phyloP scores from a whole-genome alignment of 306 rosid species.

The Dalbergia cultrata region DNA sequence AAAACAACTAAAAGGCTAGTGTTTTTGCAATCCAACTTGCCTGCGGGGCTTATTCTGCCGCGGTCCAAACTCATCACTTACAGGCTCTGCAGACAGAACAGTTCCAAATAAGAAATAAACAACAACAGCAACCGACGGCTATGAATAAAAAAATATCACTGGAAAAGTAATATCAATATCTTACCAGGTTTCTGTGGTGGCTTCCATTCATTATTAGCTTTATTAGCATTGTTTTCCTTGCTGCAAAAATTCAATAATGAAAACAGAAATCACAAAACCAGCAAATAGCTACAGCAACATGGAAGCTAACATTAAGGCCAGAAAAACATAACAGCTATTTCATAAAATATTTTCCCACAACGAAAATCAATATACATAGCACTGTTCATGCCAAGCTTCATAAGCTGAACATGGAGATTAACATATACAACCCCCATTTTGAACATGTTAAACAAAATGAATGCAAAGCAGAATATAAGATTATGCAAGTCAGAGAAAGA shows the following conservation, averaged over 20 bases:
- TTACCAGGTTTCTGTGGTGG: constrained; percentile 74
- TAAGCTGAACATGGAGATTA: constrained; percentile 8
- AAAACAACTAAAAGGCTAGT: background rate
- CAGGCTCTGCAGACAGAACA: constrained; percentile 62
- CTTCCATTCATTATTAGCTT: constrained; percentile 69
- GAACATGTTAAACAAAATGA: background rate
- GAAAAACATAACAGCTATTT: constrained; percentile 7
- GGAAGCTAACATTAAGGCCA: background rate
- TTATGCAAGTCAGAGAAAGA: background rate
- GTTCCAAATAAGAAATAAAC: constrained; percentile 28
- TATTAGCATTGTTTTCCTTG: constrained; percentile 66
- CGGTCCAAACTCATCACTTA: constrained; percentile 80
- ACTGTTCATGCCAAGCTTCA: constrained; percentile 2
- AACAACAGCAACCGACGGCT: background rate
- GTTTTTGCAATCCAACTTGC: constrained; percentile 52
- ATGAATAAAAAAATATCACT: constrained; percentile 1
- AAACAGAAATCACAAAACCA: constrained; percentile 37
- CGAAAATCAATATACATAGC: background rate
- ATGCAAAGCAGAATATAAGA: background rate
- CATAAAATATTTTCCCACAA: background rate
- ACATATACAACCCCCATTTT: background rate
- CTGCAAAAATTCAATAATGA: constrained; percentile 56
- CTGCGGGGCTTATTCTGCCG: constrained; percentile 93
- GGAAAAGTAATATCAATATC: constrained; percentile 27
- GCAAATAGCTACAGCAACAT: background rate